Evolutionary conservation across 257 asterid genomes (phyloP).

Genomic region (Solanum chiquidenum): DNA sequence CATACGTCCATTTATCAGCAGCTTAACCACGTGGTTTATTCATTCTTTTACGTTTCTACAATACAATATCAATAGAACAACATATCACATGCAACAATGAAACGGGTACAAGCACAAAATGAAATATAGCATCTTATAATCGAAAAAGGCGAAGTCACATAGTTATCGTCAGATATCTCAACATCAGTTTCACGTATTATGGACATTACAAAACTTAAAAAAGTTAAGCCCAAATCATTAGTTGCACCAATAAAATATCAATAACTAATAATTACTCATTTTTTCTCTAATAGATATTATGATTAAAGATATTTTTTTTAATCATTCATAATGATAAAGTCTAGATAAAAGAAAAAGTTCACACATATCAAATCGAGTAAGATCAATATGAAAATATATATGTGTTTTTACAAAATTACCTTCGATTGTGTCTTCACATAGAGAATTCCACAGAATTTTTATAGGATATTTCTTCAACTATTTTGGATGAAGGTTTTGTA

Average conservation of each 20-base stretch:
- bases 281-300: neutral
- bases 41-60: neutral
- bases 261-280: neutral
- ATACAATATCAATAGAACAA: neutral
- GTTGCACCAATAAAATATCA: neutral
- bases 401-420: too few species aligned
- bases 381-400: too few species aligned
- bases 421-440: neutral
- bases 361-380: neutral
- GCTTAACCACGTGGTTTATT: neutral
- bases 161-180: neutral
- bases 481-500: neutral
- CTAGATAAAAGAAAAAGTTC: neutral
- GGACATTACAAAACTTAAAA: neutral
- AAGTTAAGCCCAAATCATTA: neutral
- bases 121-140: neutral
- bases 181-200: neutral
- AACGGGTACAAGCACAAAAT: neutral
- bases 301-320: too few species aligned
- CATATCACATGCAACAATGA: neutral
- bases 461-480: neutral
- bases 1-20: neutral
- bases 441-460: neutral
- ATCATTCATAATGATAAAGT: neutral
- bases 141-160: neutral